A percentile compares a stretch with the other conserved stretches of the same genome.
These are phyloP conservation scores for Hylodesmum podocarpum DNA, from an alignment of 306 rosid species.

Conservation along the genomic window DNA sequence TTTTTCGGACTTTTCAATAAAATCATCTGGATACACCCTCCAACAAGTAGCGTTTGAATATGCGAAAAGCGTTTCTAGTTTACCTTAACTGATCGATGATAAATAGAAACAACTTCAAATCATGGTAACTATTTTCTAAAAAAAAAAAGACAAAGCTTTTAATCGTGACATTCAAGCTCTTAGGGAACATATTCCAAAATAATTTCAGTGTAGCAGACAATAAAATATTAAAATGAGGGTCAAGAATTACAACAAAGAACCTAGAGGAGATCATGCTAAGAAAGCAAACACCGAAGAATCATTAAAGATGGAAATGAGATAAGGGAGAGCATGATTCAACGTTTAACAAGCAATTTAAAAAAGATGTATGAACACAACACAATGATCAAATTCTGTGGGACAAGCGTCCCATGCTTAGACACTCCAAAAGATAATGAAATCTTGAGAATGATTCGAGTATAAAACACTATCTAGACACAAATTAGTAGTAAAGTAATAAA, in stretches of 20 bases:
- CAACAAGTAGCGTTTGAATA: background rate
- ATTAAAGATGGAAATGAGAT: background rate
- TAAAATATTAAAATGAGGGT: no score
- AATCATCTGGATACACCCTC: background rate
- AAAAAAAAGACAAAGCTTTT: background rate
- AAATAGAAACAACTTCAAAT: background rate
- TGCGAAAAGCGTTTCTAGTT: background rate
- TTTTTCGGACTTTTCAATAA: background rate
- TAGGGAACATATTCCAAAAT: background rate
- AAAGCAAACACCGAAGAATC: background rate
- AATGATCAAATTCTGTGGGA: background rate
- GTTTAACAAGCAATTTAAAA: background rate
- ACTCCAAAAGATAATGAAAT: background rate
- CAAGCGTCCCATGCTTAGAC: background rate
- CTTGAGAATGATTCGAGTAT: background rate
- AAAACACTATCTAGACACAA: background rate
- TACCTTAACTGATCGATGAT: background rate
- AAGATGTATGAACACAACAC: background rate
- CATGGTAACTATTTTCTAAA: background rate
- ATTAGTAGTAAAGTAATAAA: background rate
- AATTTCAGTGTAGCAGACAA: background rate
- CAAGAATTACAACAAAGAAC: background rate
- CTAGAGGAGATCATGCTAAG: background rate
- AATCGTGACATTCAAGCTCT: background rate
- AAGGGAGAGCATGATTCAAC: background rate